These are phyloP conservation scores for Choanephora cucurbitarum DNA, from an alignment of 371 early-diverging fungal genomes.

Conservation along the genomic window DNA sequence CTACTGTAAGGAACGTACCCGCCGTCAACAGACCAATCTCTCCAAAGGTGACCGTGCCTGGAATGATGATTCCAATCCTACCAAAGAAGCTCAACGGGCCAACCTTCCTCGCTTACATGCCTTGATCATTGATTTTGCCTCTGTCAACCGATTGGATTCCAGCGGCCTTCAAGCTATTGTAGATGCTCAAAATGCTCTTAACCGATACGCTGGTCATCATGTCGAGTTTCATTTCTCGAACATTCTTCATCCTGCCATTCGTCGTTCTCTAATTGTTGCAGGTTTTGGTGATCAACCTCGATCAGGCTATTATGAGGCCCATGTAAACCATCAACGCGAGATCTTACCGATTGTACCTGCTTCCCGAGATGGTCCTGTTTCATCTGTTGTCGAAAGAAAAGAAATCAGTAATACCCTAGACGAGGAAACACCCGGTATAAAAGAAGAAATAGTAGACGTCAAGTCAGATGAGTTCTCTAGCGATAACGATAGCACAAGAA, in stretches of 20 bases:
- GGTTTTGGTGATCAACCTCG: conserved; percentile 46
- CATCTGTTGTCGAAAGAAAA: not conserved
- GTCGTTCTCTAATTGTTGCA: conserved; percentile 40
- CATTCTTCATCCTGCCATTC: conserved; percentile 39
- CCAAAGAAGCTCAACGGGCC: conserved; percentile 25
- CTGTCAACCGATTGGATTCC: conserved; percentile 65
- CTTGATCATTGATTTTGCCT: conserved; percentile 65
- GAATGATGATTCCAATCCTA: conserved; percentile 48
- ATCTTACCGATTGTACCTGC: conserved; percentile 48
- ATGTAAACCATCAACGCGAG: conserved; percentile 15
- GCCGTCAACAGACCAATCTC: conserved; percentile 21
- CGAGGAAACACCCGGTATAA: not conserved
- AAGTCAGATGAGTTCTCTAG: not conserved
- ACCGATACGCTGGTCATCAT: conserved; percentile 56
- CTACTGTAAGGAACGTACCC: conserved; percentile 42
- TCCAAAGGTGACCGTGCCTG: conserved; percentile 51
- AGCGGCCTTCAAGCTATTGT: conserved; percentile 67
- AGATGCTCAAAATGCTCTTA: conserved; percentile 54
- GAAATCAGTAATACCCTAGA: not conserved
- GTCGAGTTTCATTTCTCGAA: conserved; percentile 58
- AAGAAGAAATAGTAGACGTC: not conserved
- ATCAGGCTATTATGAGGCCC: conserved; percentile 1
- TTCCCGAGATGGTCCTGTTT: conserved; percentile 37
- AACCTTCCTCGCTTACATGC: conserved; percentile 56
- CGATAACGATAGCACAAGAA: conserved; percentile 20